These are phyloP conservation scores for Solanum hybrid DNA, from an alignment of 305 asterid genomes.

Conservation along the genomic window DNA sequence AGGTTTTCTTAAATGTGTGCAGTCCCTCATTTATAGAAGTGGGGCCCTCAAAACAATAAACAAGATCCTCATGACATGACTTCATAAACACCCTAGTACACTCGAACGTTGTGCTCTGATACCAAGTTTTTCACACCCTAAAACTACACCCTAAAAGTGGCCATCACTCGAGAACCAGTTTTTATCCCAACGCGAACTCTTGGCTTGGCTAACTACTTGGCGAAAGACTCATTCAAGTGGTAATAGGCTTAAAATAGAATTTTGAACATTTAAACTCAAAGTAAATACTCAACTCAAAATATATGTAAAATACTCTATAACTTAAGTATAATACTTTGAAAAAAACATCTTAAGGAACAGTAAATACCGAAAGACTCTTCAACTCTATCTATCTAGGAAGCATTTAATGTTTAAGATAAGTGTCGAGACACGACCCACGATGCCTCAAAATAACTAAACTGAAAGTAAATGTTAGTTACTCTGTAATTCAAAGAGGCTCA, in stretches of 20 bases:
- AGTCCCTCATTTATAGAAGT: neutral
- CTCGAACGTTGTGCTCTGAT: neutral
- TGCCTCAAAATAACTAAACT: neutral
- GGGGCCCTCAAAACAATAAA: neutral
- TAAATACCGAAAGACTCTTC: neutral
- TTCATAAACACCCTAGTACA: neutral
- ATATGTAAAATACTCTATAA: neutral
- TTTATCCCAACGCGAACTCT: neutral
- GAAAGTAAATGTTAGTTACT: no score
- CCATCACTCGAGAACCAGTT: neutral
- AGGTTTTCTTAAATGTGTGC: neutral
- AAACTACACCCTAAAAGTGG: neutral
- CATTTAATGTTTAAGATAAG: neutral
- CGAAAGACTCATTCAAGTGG: neutral
- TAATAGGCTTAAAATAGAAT: neutral
- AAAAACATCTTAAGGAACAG: neutral
- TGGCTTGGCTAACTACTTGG: neutral
- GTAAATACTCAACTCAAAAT: neutral
- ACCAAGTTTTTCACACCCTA: neutral
- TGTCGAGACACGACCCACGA: neutral
- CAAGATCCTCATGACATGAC: neutral
- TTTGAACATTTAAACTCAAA: neutral
- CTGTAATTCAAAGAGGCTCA: neutral
- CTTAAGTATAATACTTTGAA: neutral
- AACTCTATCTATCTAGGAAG: neutral